A percentile compares a stretch with the other conserved stretches of the same genome.
Conservation (phyloP, 495 filamentous ascomycete species). For the Saxophila tyrrhenica region DNA sequence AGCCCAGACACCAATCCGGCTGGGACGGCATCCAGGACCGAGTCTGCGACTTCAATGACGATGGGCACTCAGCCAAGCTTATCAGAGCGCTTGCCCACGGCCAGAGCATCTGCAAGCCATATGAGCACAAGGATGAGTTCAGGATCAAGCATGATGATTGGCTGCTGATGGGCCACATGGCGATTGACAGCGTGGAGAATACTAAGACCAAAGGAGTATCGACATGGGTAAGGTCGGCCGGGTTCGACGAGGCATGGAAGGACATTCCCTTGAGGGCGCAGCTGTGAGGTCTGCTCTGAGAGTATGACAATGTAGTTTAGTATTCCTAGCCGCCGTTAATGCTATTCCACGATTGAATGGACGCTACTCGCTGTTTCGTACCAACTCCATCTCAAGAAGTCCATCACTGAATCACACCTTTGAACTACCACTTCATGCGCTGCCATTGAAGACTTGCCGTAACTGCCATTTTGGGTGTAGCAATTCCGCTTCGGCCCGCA, state of each 20-base stretch:
- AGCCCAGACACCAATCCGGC: slow-evolving; percentile 27
- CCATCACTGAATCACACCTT: too few species aligned
- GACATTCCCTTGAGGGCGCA: slow-evolving; percentile 19
- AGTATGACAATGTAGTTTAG: too few species aligned
- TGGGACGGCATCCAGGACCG: slow-evolving; percentile 50
- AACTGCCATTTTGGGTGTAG: too few species aligned
- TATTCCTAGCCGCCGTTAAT: too few species aligned
- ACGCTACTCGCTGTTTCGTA: too few species aligned
- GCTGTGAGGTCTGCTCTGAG: slow-evolving; percentile 8
- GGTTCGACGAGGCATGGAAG: slow-evolving; percentile 50
- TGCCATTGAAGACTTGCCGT: too few species aligned
- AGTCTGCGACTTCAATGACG: slow-evolving; percentile 47
- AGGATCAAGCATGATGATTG: slow-evolving; percentile 57
- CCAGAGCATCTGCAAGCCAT: slow-evolving; percentile 36
- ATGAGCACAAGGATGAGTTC: slow-evolving; percentile 38
- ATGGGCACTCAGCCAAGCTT: slow-evolving; percentile 70
- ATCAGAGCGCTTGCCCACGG: slow-evolving; percentile 53
- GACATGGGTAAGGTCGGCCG: slow-evolving; percentile 46
- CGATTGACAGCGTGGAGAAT: slow-evolving; percentile 42
- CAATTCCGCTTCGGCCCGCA: too few species aligned
- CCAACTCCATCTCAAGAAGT: too few species aligned
- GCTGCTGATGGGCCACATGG: slow-evolving; percentile 56
- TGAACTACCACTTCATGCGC: too few species aligned
- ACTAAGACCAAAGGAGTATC: slow-evolving; percentile 17
- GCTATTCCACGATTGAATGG: too few species aligned